Conservation (phyloP, 2,329 filamentous ascomycete species). For the Clonostachys chloroleuca region DNA sequence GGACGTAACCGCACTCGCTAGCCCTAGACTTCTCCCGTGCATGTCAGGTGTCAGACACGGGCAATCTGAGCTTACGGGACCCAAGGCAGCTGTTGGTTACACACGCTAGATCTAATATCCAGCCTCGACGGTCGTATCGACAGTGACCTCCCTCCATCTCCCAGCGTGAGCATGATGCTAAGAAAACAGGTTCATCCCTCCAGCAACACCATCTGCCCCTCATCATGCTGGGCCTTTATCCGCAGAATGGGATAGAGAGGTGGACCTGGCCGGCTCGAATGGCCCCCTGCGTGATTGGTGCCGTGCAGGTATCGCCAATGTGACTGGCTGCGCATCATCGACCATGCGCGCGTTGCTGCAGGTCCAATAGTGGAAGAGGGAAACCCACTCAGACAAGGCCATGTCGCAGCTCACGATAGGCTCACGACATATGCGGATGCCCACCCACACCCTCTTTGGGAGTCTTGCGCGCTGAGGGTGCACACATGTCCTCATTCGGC, state of each 20-base stretch:
- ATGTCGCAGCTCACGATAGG: slow-evolving; percentile 7
- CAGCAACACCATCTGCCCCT: not conserved
- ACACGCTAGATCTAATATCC: no score
- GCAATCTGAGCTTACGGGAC: no score
- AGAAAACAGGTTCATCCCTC: no score
- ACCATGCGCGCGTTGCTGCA: slow-evolving; percentile 3
- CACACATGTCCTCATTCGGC: not conserved
- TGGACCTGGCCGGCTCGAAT: not conserved
- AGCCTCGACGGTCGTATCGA: no score
- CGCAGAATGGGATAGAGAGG: no score
- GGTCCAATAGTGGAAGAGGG: slow-evolving; percentile 3
- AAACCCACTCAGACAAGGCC: slow-evolving; percentile 4
- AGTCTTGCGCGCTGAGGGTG: no score
- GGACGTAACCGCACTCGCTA: no score
- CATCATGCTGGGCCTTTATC: not conserved
- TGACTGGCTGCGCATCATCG: slow-evolving; percentile 3
- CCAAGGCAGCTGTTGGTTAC: no score
- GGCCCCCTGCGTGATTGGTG: slow-evolving; percentile 1
- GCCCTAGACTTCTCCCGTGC: no score
- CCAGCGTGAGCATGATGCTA: no score
- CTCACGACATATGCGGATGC: not conserved
- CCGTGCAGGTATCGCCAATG: not conserved
- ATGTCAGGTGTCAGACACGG: no score
- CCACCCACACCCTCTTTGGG: not conserved
- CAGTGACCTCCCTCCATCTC: no score